Evolutionary conservation across 2,329 filamentous ascomycete genomes (phyloP).

Genomic region (Colletotrichum tofieldiae): DNA sequence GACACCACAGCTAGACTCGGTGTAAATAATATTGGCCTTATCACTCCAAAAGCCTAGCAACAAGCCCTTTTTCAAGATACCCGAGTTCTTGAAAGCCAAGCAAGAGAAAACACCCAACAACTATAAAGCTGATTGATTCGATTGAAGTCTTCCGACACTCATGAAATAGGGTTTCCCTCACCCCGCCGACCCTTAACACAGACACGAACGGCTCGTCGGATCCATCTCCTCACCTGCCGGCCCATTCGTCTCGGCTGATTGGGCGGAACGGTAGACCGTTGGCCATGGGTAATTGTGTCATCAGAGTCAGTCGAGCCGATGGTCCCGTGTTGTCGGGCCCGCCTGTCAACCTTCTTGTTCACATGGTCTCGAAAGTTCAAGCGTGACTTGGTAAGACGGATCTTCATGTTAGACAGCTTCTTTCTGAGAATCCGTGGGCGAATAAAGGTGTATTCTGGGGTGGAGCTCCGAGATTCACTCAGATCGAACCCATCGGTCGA

Average conservation of each 20-base stretch:
- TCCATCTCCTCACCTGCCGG: slow-evolving; percentile 27
- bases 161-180: neutral
- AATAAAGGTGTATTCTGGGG: slow-evolving; percentile 30
- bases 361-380: slow-evolving; percentile 28
- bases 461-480: slow-evolving; percentile 35
- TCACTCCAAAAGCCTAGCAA: neutral
- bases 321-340: no score
- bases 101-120: slow-evolving; percentile 32
- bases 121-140: neutral
- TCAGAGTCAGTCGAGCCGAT: slow-evolving; percentile 9
- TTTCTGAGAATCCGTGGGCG: slow-evolving; percentile 34
- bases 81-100: slow-evolving; percentile 31
- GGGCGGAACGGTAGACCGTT: neutral
- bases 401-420: slow-evolving; percentile 41
- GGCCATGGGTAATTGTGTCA: neutral
- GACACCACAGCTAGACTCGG: neutral
- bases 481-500: slow-evolving; percentile 32
- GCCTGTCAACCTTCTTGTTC: neutral
- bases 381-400: slow-evolving; percentile 38
- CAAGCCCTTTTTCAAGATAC: slow-evolving; percentile 28
- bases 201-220: slow-evolving; percentile 24
- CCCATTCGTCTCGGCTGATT: slow-evolving; percentile 14
- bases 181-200: slow-evolving; percentile 12
- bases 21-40: neutral
- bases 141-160: neutral